Percentiles rank a stretch among this genome's conserved stretches.
Evolutionary conservation across 805 yeast genomes (phyloP).

Genomic region (Candida ascalaphidarum): DNA sequence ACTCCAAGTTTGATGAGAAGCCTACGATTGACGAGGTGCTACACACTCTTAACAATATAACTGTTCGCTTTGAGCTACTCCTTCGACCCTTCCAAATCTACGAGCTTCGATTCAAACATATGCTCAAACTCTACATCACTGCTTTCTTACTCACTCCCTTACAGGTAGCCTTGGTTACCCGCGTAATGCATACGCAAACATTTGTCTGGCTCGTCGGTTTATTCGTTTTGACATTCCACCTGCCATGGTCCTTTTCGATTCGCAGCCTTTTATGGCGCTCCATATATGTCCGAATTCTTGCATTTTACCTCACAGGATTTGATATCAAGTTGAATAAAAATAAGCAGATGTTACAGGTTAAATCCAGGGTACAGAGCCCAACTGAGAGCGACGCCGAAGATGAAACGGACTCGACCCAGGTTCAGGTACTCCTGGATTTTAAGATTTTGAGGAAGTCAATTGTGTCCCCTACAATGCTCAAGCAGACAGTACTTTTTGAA

Average conservation of each 20-base stretch:
- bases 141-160: slow-evolving; percentile 34
- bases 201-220: slow-evolving; percentile 30
- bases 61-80: slow-evolving; percentile 32
- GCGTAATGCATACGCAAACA: slow-evolving; percentile 22
- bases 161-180: slow-evolving; percentile 27
- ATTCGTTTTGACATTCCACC: slow-evolving; percentile 33
- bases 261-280: slow-evolving; percentile 45
- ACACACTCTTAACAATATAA: slow-evolving; percentile 37
- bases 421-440: slow-evolving; percentile 23
- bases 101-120: slow-evolving; percentile 16
- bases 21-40: slow-evolving; percentile 49
- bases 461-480: slow-evolving; percentile 32
- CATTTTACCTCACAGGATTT: slow-evolving; percentile 35
- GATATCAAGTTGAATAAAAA: slow-evolving; percentile 9
- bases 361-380: slow-evolving; percentile 10
- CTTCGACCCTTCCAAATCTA: slow-evolving; percentile 29
- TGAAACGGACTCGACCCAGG: slow-evolving; percentile 1
- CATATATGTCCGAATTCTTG: slow-evolving; percentile 27
- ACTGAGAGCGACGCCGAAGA: slow-evolving; percentile 9
- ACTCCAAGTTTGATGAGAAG: slow-evolving; percentile 32
- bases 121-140: slow-evolving; percentile 19
- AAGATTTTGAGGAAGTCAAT: slow-evolving; percentile 28
- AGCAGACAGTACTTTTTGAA: slow-evolving; percentile 42
- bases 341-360: no score
- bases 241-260: slow-evolving; percentile 38